A percentile compares a stretch with the other conserved stretches of the same genome.
Evolutionary conservation across 1,284 basidiomycete genomes (phyloP).

Genomic region (Pseudozyma thailandica): DNA sequence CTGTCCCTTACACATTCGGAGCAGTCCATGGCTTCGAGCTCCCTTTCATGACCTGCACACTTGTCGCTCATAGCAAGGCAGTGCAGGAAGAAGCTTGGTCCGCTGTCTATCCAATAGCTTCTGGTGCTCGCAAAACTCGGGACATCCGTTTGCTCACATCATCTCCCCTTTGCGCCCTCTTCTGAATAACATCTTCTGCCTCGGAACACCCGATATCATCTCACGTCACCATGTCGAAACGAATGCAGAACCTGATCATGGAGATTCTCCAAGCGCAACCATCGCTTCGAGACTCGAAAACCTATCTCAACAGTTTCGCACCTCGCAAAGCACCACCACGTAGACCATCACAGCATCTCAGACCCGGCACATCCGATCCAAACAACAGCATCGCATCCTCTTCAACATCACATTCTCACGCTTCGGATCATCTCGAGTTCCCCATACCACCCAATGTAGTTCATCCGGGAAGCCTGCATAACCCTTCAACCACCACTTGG

Average conservation of each 20-base stretch:
- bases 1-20: slow-evolving; percentile 1
- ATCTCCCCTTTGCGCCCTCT: background rate
- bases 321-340: slow-evolving; percentile 53
- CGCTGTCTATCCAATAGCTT: background rate
- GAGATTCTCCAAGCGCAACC: slow-evolving; percentile 93
- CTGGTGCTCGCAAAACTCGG: too few species aligned
- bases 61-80: slow-evolving; percentile 19
- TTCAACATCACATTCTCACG: slow-evolving; percentile 2
- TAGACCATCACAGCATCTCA: slow-evolving; percentile 14
- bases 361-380: slow-evolving; percentile 8
- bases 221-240: slow-evolving; percentile 54
- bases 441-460: slow-evolving; percentile 42
- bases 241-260: slow-evolving; percentile 88
- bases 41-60: slow-evolving; percentile 33
- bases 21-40: slow-evolving; percentile 17
- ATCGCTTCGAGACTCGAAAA: slow-evolving; percentile 86
- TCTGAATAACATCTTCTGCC: slow-evolving; percentile 3
- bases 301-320: slow-evolving; percentile 86
- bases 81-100: slow-evolving; percentile 17
- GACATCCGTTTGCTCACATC: slow-evolving; percentile 1
- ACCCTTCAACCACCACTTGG: slow-evolving; percentile 47
- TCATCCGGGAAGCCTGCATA: slow-evolving; percentile 38
- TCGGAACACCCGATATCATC: background rate
- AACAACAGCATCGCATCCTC: slow-evolving; percentile 15
- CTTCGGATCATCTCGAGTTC: slow-evolving; percentile 32